Percentiles rank a stretch among this genome's conserved stretches.
Evolutionary conservation across 164 flowering plant species (phyloP).

Genomic region (Tinospora cordifolia): DNA sequence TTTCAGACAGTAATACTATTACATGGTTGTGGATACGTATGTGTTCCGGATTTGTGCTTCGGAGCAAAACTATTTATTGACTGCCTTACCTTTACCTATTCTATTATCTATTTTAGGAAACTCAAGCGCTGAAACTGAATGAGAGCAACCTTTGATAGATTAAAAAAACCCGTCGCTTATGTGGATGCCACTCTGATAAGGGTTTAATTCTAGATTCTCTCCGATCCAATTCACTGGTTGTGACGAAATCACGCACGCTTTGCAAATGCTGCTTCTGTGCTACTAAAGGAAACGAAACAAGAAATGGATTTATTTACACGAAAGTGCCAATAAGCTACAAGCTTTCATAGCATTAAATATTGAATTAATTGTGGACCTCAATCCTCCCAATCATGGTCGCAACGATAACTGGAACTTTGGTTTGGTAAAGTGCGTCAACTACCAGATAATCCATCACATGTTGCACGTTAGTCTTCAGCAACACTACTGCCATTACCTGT

Average conservation of each 20-base stretch:
- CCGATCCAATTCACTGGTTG: too few species aligned
- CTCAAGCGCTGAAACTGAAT: too few species aligned
- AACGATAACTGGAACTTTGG: not conserved
- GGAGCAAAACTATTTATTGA: too few species aligned
- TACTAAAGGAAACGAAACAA: not conserved
- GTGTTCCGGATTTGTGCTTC: not conserved
- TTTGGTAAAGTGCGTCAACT: not conserved
- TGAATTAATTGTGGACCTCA: not conserved
- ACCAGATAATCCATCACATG: not conserved
- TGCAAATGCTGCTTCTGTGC: not conserved
- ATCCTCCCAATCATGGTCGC: not conserved
- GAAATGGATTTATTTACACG: not conserved
- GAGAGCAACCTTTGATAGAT: too few species aligned
- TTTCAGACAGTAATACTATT: not conserved
- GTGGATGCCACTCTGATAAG: too few species aligned
- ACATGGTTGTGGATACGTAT: not conserved
- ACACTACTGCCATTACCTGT: not conserved
- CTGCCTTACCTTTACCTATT: too few species aligned
- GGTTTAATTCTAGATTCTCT: too few species aligned
- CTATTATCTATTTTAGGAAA: too few species aligned
- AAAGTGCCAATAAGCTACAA: not conserved
- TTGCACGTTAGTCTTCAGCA: not conserved
- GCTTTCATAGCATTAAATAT: too few species aligned
- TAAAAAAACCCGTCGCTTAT: too few species aligned
- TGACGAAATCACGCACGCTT: too few species aligned